These are phyloP conservation scores for Beauveria sp. DNA, from an alignment of 2,329 filamentous ascomycete species.

Conservation along the genomic window DNA sequence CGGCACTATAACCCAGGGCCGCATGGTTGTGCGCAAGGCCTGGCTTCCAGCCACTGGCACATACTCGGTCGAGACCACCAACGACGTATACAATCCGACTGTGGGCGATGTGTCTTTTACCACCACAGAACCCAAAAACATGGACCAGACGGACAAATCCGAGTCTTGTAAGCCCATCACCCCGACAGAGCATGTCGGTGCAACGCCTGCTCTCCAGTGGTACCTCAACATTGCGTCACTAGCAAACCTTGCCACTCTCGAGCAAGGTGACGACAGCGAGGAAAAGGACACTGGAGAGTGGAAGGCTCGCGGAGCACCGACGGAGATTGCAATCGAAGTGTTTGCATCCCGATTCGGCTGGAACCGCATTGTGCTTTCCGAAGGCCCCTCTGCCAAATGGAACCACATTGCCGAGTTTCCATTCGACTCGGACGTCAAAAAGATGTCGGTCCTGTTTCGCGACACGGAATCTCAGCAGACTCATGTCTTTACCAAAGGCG, in stretches of 20 bases:
- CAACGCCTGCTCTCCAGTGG: slow-evolving; percentile 33
- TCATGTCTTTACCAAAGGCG: slow-evolving; percentile 52
- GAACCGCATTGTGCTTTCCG: slow-evolving; percentile 25
- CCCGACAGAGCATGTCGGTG: slow-evolving; percentile 31
- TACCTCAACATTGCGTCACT: slow-evolving; percentile 52
- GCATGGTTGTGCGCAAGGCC: slow-evolving; percentile 22
- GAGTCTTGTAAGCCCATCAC: slow-evolving; percentile 16
- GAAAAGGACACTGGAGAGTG: slow-evolving; percentile 26
- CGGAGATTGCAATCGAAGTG: slow-evolving; percentile 52
- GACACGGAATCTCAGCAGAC: slow-evolving; percentile 20
- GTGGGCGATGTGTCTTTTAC: slow-evolving; percentile 17
- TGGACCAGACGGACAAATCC: slow-evolving; percentile 6
- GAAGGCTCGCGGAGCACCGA: slow-evolving; percentile 40
- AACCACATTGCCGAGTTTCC: slow-evolving; percentile 43
- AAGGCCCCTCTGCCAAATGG: slow-evolving; percentile 21
- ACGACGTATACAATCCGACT: slow-evolving; percentile 23
- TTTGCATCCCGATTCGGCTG: slow-evolving; percentile 47
- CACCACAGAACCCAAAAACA: slow-evolving; percentile 14
- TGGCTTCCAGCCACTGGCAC: slow-evolving; percentile 26
- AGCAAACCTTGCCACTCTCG: slow-evolving; percentile 53
- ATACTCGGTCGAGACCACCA: slow-evolving; percentile 24
- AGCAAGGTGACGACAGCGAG: slow-evolving; percentile 28
- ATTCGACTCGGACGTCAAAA: slow-evolving; percentile 51
- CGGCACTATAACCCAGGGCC: slow-evolving; percentile 28
- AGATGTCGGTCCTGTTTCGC: slow-evolving; percentile 50